A percentile compares a stretch with the other conserved stretches of the same genome.
Evolutionary conservation across 164 flowering plant genomes (phyloP).

Genomic region (Magnolia changhungtana): DNA sequence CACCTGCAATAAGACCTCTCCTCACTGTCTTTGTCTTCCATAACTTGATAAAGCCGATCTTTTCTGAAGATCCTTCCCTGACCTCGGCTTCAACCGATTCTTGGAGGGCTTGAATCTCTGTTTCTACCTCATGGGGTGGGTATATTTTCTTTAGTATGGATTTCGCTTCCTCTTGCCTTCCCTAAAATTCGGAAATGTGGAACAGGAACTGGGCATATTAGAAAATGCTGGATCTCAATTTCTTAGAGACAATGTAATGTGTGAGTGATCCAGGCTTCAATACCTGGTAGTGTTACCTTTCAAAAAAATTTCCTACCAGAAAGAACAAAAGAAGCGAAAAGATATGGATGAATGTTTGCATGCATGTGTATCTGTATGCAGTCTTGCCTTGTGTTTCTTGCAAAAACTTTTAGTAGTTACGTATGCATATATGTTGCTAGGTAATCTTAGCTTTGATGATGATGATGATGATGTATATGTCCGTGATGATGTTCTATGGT

Average conservation of each 20-base stretch:
- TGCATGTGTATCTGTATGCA: too few species aligned
- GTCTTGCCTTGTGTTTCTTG: too few species aligned
- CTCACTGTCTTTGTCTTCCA: constrained; percentile 46
- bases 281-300: too few species aligned
- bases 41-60: constrained; percentile 33
- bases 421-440: too few species aligned
- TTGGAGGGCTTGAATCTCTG: constrained; percentile 44
- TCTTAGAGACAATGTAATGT: neutral
- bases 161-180: constrained; percentile 51
- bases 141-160: constrained; percentile 46
- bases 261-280: too few species aligned
- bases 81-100: constrained; percentile 48
- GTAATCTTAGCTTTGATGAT: too few species aligned
- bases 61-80: constrained; percentile 34
- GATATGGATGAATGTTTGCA: neutral
- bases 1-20: constrained; percentile 55
- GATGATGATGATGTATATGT: too few species aligned
- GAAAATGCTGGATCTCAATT: neutral
- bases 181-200: constrained; percentile 25
- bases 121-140: constrained; percentile 45
- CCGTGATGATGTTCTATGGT: too few species aligned
- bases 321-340: too few species aligned
- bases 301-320: too few species aligned
- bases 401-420: too few species aligned
- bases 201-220: neutral